Conservation (phyloP, 208 protist species). For the Acanthamoeba culbertsoni region DNA sequence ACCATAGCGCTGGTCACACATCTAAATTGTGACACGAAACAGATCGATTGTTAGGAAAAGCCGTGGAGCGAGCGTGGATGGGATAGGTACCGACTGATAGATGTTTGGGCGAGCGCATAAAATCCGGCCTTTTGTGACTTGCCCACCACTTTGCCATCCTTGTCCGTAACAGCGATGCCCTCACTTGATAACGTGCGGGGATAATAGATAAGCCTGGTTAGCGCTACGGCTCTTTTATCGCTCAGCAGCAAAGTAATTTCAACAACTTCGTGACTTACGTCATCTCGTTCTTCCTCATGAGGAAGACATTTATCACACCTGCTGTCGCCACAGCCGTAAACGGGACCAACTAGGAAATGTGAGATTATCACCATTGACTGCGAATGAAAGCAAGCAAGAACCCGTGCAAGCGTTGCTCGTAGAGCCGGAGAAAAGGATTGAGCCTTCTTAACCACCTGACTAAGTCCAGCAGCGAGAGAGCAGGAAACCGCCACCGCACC, state of each 20-base stretch:
- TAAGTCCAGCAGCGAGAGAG: slow-evolving; percentile 65
- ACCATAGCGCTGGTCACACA: slow-evolving; percentile 87
- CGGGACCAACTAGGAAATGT: slow-evolving; percentile 80
- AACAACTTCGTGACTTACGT: slow-evolving; percentile 70
- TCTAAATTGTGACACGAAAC: too few relatives aligned
- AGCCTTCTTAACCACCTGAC: slow-evolving; percentile 57
- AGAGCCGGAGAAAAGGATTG: background rate
- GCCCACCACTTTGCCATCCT: slow-evolving; percentile 85
- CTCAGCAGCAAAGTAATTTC: background rate
- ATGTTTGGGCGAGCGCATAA: background rate
- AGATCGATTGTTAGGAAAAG: too few relatives aligned
- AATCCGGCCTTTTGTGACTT: slow-evolving; percentile 83
- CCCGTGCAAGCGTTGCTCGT: slow-evolving; percentile 56
- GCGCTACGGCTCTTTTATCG: background rate
- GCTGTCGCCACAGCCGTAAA: slow-evolving; percentile 86
- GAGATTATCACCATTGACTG: background rate
- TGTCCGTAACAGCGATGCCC: slow-evolving; percentile 87
- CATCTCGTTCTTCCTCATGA: slow-evolving; percentile 89
- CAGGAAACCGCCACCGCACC: slow-evolving; percentile 64
- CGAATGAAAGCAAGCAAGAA: background rate
- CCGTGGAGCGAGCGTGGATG: too few relatives aligned
- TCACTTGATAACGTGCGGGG: too few relatives aligned
- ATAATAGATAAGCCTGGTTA: background rate
- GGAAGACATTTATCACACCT: slow-evolving; percentile 87
- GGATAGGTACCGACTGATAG: background rate